phyloP scores from a whole-genome alignment of 306 rosid species.

The Erythrophleum fordii region DNA sequence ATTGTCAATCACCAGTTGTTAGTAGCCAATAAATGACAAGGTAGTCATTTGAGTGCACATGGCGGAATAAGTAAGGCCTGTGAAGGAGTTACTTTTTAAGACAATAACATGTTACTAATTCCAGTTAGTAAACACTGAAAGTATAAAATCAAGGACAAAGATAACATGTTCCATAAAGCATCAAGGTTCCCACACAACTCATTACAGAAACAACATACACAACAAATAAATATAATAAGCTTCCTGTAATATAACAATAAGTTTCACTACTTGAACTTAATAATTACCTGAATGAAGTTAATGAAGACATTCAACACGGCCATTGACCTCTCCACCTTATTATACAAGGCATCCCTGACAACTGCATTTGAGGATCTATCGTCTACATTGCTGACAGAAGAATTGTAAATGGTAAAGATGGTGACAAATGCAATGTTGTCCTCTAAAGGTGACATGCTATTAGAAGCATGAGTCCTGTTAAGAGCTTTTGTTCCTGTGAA shows the following conservation, averaged over 20 bases:
- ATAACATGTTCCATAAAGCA: not conserved
- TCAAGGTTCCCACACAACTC: not conserved
- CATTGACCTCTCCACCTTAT: constrained; percentile 78
- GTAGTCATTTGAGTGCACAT: not conserved
- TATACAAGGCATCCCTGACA: constrained; percentile 69
- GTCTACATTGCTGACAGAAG: constrained; percentile 48
- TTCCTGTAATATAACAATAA: constrained; percentile 6
- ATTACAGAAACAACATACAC: constrained; percentile 26
- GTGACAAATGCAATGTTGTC: constrained; percentile 66
- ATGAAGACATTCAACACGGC: constrained; percentile 75
- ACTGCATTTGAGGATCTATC: constrained; percentile 57
- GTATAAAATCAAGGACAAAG: constrained; percentile 2
- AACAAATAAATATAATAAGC: constrained; percentile 22
- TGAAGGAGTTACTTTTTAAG: constrained; percentile 5
- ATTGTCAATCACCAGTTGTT: not conserved
- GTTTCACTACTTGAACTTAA: constrained; percentile 11
- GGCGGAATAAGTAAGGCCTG: constrained; percentile 12
- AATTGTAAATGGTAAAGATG: constrained; percentile 74
- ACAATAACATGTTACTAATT: constrained; percentile 16
- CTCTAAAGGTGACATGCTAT: constrained; percentile 34
- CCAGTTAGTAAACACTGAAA: constrained; percentile 27
- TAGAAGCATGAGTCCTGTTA: constrained; percentile 56
- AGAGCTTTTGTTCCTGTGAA: constrained; percentile 80
- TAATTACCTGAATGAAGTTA: constrained; percentile 77
- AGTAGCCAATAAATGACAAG: constrained; percentile 1